Conservation (phyloP, 1,284 basidiomycete genomes). For the Ustilago trichophora region DNA sequence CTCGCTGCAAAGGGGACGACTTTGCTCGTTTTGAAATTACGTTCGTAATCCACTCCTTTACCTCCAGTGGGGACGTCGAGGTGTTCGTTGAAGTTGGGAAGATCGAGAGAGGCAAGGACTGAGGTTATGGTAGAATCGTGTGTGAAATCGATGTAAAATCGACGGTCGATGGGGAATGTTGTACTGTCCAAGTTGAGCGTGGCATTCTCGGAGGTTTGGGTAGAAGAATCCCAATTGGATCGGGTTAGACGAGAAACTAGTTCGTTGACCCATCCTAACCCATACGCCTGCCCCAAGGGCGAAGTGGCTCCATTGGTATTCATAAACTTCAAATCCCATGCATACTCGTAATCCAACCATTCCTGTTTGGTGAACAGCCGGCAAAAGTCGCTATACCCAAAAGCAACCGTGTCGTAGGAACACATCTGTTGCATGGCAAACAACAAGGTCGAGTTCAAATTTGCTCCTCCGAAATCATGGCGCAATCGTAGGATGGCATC, state of each 20-base stretch:
- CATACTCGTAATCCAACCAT: conserved; percentile 87
- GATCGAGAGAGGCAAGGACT: conserved; percentile 52
- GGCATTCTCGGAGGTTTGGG: conserved; percentile 61
- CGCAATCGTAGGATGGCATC: conserved; percentile 57
- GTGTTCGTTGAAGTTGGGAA: conserved; percentile 42
- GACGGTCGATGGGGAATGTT: conserved; percentile 58
- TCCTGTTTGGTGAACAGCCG: conserved; percentile 86
- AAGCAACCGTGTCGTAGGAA: conserved; percentile 76
- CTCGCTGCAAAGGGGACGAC: conserved; percentile 62
- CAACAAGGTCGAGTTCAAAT: conserved; percentile 42
- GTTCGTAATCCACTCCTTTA: conserved; percentile 11
- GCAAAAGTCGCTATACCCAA: conserved; percentile 90
- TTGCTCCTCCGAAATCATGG: conserved; percentile 34
- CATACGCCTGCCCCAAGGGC: conserved; percentile 79
- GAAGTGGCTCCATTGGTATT: conserved; percentile 79
- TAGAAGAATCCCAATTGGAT: conserved; percentile 30
- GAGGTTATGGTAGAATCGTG: conserved; percentile 62
- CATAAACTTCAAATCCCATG: conserved; percentile 70
- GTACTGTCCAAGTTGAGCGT: conserved; percentile 52
- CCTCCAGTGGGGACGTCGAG: conserved; percentile 18
- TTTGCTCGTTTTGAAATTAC: conserved; percentile 48
- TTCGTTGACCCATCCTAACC: conserved; percentile 78
- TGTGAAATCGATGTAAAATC: conserved; percentile 64
- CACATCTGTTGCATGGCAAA: conserved; percentile 63
- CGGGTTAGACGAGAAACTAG: conserved; percentile 52